Percentiles rank a stretch among this genome's conserved stretches.
phyloP scores from a whole-genome alignment of 1,139 yeast genomes.

The Magnusiomyces sp. region DNA sequence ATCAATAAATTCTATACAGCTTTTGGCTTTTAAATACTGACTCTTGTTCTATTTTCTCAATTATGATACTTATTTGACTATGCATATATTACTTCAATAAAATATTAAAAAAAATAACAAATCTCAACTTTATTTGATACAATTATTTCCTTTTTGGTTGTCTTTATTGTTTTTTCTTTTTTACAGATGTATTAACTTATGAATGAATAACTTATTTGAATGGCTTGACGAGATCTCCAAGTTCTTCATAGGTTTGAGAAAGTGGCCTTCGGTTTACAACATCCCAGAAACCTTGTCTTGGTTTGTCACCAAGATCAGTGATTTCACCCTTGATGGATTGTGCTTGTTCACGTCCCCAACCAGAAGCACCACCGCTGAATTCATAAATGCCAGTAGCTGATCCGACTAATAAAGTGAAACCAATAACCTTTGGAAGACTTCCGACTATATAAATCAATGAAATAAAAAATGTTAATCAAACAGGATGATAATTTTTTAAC shows the following conservation, averaged over 20 bases:
- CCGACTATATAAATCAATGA: slow-evolving; percentile 26
- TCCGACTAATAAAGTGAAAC: slow-evolving; percentile 37
- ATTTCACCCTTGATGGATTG: slow-evolving; percentile 26
- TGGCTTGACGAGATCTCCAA: slow-evolving; percentile 42
- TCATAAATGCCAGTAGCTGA: slow-evolving; percentile 32
- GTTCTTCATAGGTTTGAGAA: slow-evolving; percentile 67
- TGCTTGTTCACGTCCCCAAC: slow-evolving; percentile 33
- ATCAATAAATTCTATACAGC: too few species aligned
- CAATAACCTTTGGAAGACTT: slow-evolving; percentile 38
- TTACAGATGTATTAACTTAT: too few species aligned
- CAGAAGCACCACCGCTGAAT: slow-evolving; percentile 41
- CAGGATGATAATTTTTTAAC: slow-evolving; percentile 5
- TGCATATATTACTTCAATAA: too few species aligned
- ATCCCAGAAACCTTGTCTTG: slow-evolving; percentile 73
- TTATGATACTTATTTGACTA: too few species aligned
- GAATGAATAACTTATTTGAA: slow-evolving; percentile 13
- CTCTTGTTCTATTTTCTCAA: too few species aligned
- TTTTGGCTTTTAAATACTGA: too few species aligned
- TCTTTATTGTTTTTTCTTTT: too few species aligned
- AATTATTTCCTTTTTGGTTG: too few species aligned
- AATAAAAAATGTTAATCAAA: slow-evolving; percentile 5
- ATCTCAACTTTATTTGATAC: too few species aligned
- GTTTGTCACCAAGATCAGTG: slow-evolving; percentile 33
- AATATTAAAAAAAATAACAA: too few species aligned
- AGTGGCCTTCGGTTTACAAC: slow-evolving; percentile 74